These are phyloP conservation scores for Septoria petroselini DNA, from an alignment of 2,329 filamentous ascomycete genomes.

Conservation along the genomic window DNA sequence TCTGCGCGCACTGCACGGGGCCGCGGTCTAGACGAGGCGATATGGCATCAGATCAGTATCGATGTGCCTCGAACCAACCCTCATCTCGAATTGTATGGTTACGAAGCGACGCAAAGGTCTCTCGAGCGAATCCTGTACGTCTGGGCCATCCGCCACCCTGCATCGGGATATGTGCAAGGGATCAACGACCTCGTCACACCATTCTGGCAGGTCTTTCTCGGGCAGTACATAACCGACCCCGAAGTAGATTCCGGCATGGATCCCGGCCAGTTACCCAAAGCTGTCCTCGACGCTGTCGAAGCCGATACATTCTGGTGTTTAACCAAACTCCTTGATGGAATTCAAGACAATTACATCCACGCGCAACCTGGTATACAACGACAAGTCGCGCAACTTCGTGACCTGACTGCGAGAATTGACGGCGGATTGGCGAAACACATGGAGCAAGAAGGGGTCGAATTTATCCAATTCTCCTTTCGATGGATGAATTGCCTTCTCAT, in stretches of 20 bases:
- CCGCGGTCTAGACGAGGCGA: constrained; percentile 86
- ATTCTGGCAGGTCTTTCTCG: constrained; percentile 96
- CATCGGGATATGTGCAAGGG: constrained; percentile 95
- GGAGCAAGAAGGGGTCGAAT: constrained; percentile 87
- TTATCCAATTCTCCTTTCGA: constrained; percentile 97
- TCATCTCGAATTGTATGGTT: constrained; percentile 90
- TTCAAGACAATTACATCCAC: constrained; percentile 98
- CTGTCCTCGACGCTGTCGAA: constrained; percentile 93
- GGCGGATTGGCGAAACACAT: constrained; percentile 79
- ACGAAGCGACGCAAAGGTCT: constrained; percentile 91
- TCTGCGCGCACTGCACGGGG: constrained; percentile 52
- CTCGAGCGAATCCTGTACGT: constrained; percentile 93
- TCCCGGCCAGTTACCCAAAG: constrained; percentile 83
- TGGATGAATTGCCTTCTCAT: constrained; percentile 99
- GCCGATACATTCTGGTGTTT: constrained; percentile 98
- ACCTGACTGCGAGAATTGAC: constrained; percentile 89
- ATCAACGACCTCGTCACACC: constrained; percentile 98
- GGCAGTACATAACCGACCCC: constrained; percentile 88
- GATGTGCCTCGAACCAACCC: constrained; percentile 95
- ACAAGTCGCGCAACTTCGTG: constrained; percentile 82
- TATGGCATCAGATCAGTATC: constrained; percentile 99
- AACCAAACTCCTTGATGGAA: constrained; percentile 95
- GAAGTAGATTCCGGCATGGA: constrained; percentile 95
- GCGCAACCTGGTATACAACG: constrained; percentile 95
- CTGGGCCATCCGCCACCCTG: constrained; percentile 96